Percentiles rank a stretch among this genome's conserved stretches.
Conservation (phyloP, 768 basidiomycete genomes). For the Termitomyces sp. region DNA sequence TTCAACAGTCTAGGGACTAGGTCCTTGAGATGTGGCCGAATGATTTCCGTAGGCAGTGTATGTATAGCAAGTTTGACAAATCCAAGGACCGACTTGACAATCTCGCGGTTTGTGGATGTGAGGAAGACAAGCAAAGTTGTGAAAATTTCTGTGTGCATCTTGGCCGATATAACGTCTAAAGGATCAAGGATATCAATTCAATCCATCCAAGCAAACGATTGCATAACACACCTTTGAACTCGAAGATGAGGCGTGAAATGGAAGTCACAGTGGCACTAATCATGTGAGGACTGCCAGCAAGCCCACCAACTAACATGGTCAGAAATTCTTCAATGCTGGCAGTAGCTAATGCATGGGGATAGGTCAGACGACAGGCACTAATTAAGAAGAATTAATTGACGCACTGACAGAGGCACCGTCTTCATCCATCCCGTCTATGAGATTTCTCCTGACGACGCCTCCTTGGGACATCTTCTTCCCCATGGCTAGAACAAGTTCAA, state of each 20-base stretch:
- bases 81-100: constrained; percentile 93
- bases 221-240: constrained; percentile 74
- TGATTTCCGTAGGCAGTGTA: constrained; percentile 63
- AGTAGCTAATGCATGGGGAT: constrained; percentile 27
- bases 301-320: constrained; percentile 94
- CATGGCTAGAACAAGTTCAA: constrained; percentile 87
- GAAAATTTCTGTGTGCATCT: constrained; percentile 80
- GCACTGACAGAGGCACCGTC: constrained; percentile 45
- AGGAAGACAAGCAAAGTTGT: constrained; percentile 87
- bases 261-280: constrained; percentile 96
- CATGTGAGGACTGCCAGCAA: constrained; percentile 94
- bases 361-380: background rate
- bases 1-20: constrained; percentile 81
- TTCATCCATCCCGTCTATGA: constrained; percentile 83
- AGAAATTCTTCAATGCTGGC: constrained; percentile 89
- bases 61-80: constrained; percentile 93
- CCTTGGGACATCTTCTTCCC: constrained; percentile 87
- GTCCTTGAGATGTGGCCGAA: constrained; percentile 70
- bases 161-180: constrained; percentile 58
- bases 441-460: constrained; percentile 70
- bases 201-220: background rate
- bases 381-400: constrained; percentile 17
- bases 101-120: constrained; percentile 92
- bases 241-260: constrained; percentile 89
- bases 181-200: background rate